Evolutionary conservation across 2,329 filamentous ascomycete genomes (phyloP), one percentile per base, ranked within the genome.

Genomic region (Juglanconis sp.): DNA sequence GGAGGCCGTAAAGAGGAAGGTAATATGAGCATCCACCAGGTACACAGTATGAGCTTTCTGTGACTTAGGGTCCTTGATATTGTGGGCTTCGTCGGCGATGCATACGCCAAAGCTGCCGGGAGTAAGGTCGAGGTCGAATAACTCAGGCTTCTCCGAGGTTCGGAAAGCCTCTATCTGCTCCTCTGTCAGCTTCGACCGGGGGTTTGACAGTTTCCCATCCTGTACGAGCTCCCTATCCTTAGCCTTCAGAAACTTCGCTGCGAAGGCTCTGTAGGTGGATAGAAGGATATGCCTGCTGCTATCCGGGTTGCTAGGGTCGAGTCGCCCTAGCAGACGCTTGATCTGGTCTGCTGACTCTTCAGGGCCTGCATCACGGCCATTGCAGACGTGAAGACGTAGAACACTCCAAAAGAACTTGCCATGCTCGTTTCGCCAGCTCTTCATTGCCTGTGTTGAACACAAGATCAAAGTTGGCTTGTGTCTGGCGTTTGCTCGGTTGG

Each of bases 31-130:
- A 9, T 53, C 40, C 3, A 60, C 7, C 30, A 60, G 31, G 31
- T 57, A 60, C 3, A 32, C 48, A 2, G 53, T 34, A 38, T 60
- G 53, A 4, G 53, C 53, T 10, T 24, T 53, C 5, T 4, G 35
- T 1, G 53, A 38, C 11, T 17, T 57, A 8, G 53, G 58, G 8
- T 60, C 11, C 17, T 57, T 57, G 11, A 60, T 53, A 3, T 57
- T 40, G 31, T 57, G 53, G 5, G 53, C 59, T 32, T 60, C 53
- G 17, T 60, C 53, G 2, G 53, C 49, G 17, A 60, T 53, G 11
- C 56, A 34, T 13, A 38, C 51, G 17, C 58, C 58, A 9, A 60
- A 46, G 11, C 42, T 60, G 5, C 10, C 10, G 31, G 58, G 31
- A 5, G 50, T 1, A 24, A 56, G 46, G 2, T 53, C 31, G 9